Percentiles rank a stretch among this genome's conserved stretches.
These are phyloP conservation scores for Phialophora tarda DNA, from an alignment of 2,329 filamentous ascomycete species.

Conservation along the genomic window DNA sequence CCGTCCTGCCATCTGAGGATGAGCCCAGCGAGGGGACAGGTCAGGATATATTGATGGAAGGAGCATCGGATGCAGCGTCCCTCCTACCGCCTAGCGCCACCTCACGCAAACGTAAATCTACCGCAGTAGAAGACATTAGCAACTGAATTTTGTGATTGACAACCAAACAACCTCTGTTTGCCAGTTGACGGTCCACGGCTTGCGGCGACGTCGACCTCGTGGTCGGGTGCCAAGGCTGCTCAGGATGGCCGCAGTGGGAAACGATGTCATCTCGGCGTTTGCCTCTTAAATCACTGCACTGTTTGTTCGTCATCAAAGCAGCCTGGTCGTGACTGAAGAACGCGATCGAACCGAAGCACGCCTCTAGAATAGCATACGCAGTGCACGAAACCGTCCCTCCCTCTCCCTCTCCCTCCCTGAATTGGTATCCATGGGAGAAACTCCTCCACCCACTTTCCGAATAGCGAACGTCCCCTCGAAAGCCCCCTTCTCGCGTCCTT, in stretches of 20 bases:
- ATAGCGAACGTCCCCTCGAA: conserved; percentile 7
- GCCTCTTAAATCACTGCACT: not conserved
- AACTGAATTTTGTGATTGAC: not conserved
- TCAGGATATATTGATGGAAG: conserved; percentile 1
- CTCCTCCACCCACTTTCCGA: conserved; percentile 22
- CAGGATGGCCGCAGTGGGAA: not conserved
- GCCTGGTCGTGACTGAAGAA: not conserved
- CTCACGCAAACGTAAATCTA: conserved; percentile 9
- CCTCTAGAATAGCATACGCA: not conserved
- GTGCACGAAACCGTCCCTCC: not conserved
- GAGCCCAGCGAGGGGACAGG: not conserved
- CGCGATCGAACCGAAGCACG: not conserved
- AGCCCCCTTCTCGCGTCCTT: conserved; percentile 8
- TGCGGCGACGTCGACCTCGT: not conserved
- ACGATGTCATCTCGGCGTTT: not conserved
- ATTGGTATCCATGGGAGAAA: conserved; percentile 14
- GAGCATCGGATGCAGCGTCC: not conserved
- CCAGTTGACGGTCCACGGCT: not conserved
- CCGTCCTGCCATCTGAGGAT: not conserved
- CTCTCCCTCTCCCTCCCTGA: not conserved
- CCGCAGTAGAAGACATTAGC: conserved; percentile 5
- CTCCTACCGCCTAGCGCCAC: not conserved
- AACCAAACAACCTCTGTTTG: not conserved
- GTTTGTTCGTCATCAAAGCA: conserved; percentile 21
- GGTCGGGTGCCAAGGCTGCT: conserved; percentile 3